A percentile compares a stretch with the other conserved stretches of the same genome.
These are phyloP conservation scores for Psidium friedrichsthalianum DNA, from an alignment of 345 rosid species.

Conservation along the genomic window DNA sequence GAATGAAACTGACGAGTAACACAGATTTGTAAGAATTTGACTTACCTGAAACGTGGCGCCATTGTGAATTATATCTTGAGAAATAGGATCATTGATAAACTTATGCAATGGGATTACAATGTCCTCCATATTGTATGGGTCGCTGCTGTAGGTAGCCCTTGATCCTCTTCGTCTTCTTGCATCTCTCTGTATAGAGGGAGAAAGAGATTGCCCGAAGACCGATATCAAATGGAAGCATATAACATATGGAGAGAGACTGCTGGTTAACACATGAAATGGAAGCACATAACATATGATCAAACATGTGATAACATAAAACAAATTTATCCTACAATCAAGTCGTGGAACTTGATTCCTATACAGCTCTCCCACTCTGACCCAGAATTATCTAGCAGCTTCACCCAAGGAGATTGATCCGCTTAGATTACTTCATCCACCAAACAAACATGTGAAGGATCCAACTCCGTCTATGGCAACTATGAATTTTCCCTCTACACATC, in stretches of 20 bases:
- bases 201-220: not conserved
- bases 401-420: not conserved
- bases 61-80: constrained; percentile 78
- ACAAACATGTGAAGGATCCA: not conserved
- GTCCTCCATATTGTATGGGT: constrained; percentile 72
- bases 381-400: no score
- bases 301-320: no score
- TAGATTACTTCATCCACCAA: not conserved
- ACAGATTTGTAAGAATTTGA: not conserved
- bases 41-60: constrained; percentile 92
- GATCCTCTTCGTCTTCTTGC: constrained; percentile 38
- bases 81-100: constrained; percentile 55
- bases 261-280: not conserved
- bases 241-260: no score
- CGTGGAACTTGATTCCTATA: no score
- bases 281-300: not conserved
- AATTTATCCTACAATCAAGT: no score
- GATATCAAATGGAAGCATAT: not conserved
- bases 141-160: constrained; percentile 24
- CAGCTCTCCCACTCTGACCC: no score
- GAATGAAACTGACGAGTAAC: not conserved
- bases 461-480: not conserved
- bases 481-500: not conserved
- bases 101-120: constrained; percentile 74
- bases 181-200: constrained; percentile 49